Base-by-base conservation (phyloP, 495 filamentous ascomycete genomes). In the Friedmanniomyces simplex region DNA sequence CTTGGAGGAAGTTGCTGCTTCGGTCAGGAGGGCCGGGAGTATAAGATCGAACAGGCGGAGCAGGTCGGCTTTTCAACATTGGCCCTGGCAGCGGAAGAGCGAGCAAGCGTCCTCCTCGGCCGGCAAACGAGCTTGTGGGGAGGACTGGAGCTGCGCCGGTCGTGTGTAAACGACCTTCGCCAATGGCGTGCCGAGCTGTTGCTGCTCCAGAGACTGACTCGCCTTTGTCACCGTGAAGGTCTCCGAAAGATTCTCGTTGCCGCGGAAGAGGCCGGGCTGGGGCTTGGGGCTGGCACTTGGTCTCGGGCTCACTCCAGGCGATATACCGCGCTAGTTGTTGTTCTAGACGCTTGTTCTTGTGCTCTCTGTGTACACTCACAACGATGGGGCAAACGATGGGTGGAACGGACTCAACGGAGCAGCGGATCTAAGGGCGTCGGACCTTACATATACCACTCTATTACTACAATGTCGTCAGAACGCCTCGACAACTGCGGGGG, bases 1-100 rank as follows among this genome's bases (percentile, higher is more conserved):
- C 80, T 70, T 77, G 71, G 63, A 75, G 71, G 73, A 83, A 82
- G 71, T 82, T 79, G 24, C 24, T 54, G 34, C 28, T 20, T 11
- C 32, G 22, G 36, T 58, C 41, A 0, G 55, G 60, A 32, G 50
- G 30, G 13, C 49, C 50, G 30, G 60, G 49, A 32, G 55, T 62
- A 41, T 49, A 54, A 14, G 49, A 14, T 8, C 57, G 57, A 30
- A 54, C 18, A 16, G 41, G 49, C 3, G 57, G 50, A 41, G 57
- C 45, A 24, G 43, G 43, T 16, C 53, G 16, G 26, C 25, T 16
- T 1, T 48, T 54, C 21, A 25, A 42, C 16, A 42, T 45, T n/a
- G n/a, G n/a, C n/a, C n/a, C n/a, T n/a, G n/a, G n/a, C n/a, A n/a
- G n/a, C n/a, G n/a, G n/a, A n/a, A n/a, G n/a, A n/a, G n/a, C n/a